These are phyloP conservation scores for Diaporthe vexans DNA, from an alignment of 2,329 filamentous ascomycete species.

Conservation along the genomic window DNA sequence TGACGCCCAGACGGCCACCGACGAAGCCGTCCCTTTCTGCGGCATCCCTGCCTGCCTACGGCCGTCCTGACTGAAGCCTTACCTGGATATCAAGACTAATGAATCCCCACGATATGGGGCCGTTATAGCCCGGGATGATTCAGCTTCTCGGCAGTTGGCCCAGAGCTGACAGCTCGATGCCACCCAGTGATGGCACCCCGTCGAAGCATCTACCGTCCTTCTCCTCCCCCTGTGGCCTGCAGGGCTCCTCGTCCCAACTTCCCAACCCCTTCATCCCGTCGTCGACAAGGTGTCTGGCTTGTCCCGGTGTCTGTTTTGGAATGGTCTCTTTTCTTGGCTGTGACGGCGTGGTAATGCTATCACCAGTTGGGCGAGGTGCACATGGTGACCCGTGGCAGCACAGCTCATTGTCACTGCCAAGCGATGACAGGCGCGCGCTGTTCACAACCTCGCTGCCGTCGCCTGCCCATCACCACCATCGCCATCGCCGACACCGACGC, in stretches of 20 bases:
- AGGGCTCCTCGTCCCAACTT: conserved; percentile 5
- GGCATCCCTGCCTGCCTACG: neutral
- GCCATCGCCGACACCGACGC: conserved; percentile 5
- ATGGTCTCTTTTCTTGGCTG: neutral
- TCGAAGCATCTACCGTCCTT: conserved; percentile 19
- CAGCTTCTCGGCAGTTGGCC: conserved; percentile 17
- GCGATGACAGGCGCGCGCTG: conserved; percentile 1
- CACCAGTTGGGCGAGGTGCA: neutral
- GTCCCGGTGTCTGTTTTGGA: conserved; percentile 12
- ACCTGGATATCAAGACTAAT: neutral
- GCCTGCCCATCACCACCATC: conserved; percentile 1
- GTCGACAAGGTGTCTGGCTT: neutral
- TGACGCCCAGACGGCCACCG: conserved; percentile 20
- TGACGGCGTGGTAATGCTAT: conserved; percentile 4
- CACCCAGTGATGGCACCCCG: conserved; percentile 1
- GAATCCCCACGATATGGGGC: neutral
- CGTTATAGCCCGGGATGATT: conserved; percentile 5
- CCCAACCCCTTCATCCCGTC: conserved; percentile 1
- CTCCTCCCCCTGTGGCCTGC: neutral
- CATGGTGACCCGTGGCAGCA: conserved; percentile 4
- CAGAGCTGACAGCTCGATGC: conserved; percentile 14
- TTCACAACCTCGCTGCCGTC: neutral
- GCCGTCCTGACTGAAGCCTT: conserved; percentile 3
- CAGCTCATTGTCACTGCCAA: neutral
- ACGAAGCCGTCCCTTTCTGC: conserved; percentile 6